A percentile compares a stretch with the other conserved stretches of the same genome.
phyloP scores from a whole-genome alignment of 768 basidiomycete genomes.

The Lactifluus subvellereus region DNA sequence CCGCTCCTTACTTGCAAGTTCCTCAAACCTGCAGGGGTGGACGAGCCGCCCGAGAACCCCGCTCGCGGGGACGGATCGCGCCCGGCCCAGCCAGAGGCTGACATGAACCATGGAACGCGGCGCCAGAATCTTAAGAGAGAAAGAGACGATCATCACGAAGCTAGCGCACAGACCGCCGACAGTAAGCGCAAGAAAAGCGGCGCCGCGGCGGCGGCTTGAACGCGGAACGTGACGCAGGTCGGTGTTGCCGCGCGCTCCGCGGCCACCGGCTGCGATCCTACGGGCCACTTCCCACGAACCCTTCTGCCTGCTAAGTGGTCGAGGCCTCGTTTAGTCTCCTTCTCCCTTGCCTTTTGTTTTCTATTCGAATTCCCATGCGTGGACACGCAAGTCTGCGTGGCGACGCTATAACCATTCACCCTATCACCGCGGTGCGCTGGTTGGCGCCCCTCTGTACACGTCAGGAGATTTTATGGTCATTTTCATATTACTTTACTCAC shows the following conservation, averaged over 20 bases:
- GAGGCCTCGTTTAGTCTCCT: not conserved
- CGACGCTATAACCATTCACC: not conserved
- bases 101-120: not conserved
- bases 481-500: not conserved
- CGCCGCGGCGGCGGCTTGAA: constrained; percentile 17
- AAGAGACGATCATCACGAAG: constrained; percentile 10
- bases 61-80: constrained; percentile 13
- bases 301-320: not conserved
- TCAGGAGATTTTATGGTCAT: not conserved
- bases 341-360: not conserved
- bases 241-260: constrained; percentile 14
- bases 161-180: constrained; percentile 1
- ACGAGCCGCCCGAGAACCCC: constrained; percentile 11
- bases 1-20: not conserved
- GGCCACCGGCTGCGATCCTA: not conserved
- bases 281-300: not conserved
- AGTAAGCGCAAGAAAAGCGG: constrained; percentile 18
- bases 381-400: not conserved
- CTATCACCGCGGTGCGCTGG: not conserved
- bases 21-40: constrained; percentile 19
- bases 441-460: not conserved
- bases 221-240: not conserved
- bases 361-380: not conserved
- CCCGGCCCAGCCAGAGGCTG: not conserved
- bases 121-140: constrained; percentile 17